A percentile compares a stretch with the other conserved stretches of the same genome.
phyloP scores from a whole-genome alignment of 371 early-diverging fungal genomes.

The Mortierella sp. region DNA sequence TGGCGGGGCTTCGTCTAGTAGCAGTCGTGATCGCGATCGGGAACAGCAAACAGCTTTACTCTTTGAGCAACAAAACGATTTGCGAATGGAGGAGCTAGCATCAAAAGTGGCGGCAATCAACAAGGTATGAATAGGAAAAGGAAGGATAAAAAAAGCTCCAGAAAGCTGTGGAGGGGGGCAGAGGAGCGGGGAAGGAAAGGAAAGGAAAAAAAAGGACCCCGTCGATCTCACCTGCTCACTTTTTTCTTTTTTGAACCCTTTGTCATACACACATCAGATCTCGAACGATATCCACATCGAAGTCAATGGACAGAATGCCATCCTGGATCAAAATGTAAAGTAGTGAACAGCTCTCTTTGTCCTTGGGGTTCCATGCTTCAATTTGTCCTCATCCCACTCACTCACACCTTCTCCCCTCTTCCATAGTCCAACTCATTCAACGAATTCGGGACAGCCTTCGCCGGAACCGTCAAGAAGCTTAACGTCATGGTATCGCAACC shows the following conservation, averaged over 20 bases:
- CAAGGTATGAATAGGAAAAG: conserved; percentile 18
- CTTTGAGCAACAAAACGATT: conserved; percentile 52
- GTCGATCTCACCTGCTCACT: not conserved
- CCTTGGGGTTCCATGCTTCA: no score
- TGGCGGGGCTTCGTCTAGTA: conserved; percentile 35
- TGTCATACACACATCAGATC: no score
- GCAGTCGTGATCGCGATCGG: conserved; percentile 19
- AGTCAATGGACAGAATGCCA: conserved; percentile 47
- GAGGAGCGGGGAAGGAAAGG: no score
- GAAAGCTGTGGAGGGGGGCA: no score
- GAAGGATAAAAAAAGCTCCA: no score
- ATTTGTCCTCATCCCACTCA: no score
- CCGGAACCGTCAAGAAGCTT: conserved; percentile 41
- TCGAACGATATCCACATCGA: conserved; percentile 52
- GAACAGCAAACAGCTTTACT: conserved; percentile 51
- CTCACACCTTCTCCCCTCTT: no score
- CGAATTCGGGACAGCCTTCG: conserved; percentile 39
- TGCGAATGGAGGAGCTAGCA: conserved; percentile 54
- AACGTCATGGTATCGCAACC: conserved; percentile 46
- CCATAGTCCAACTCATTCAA: conserved; percentile 35
- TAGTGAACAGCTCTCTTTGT: not conserved
- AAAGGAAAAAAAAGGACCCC: no score
- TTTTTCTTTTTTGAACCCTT: not conserved
- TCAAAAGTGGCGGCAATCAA: conserved; percentile 51
- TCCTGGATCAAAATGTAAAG: conserved; percentile 50